Evolutionary conservation across 2,329 filamentous ascomycete species (phyloP).

Genomic region (Trichophyton rubrum): DNA sequence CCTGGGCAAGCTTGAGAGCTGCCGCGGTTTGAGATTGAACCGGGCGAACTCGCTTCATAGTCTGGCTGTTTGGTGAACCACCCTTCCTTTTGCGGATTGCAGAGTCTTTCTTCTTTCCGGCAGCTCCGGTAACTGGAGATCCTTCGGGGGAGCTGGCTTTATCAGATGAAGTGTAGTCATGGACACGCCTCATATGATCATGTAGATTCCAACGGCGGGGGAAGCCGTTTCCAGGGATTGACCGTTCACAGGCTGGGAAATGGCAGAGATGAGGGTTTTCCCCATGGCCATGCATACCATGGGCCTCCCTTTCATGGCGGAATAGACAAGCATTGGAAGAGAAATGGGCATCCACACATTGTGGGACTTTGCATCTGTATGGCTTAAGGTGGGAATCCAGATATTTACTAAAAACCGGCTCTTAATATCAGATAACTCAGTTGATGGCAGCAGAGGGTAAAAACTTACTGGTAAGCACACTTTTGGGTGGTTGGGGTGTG

Average conservation of each 20-base stretch:
- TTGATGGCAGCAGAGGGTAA: neutral
- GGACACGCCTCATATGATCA: slow-evolving; percentile 95
- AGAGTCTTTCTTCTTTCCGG: slow-evolving; percentile 27
- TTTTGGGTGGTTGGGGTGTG: slow-evolving; percentile 94
- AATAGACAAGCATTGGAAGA: slow-evolving; percentile 91
- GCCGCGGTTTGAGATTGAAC: slow-evolving; percentile 27
- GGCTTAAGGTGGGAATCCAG: slow-evolving; percentile 94
- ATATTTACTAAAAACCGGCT: slow-evolving; percentile 60
- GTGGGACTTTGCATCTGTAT: slow-evolving; percentile 79
- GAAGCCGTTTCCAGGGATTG: slow-evolving; percentile 72
- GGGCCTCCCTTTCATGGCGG: slow-evolving; percentile 87
- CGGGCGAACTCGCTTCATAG: slow-evolving; percentile 33
- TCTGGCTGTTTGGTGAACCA: slow-evolving; percentile 25
- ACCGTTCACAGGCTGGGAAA: slow-evolving; percentile 76
- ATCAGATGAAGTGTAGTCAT: slow-evolving; percentile 45
- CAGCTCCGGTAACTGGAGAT: slow-evolving; percentile 20
- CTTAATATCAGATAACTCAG: slow-evolving; percentile 13
- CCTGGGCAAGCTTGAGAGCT: slow-evolving; percentile 23
- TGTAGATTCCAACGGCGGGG: slow-evolving; percentile 89
- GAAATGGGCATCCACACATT: slow-evolving; percentile 76
- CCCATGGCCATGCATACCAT: slow-evolving; percentile 89
- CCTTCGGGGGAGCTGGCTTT: slow-evolving; percentile 32
- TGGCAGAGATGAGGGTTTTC: slow-evolving; percentile 85
- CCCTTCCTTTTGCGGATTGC: slow-evolving; percentile 28
- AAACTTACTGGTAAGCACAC: slow-evolving; percentile 92